Base-by-base conservation (phyloP, 306 rosid species). In the Crataegus laevigata region DNA sequence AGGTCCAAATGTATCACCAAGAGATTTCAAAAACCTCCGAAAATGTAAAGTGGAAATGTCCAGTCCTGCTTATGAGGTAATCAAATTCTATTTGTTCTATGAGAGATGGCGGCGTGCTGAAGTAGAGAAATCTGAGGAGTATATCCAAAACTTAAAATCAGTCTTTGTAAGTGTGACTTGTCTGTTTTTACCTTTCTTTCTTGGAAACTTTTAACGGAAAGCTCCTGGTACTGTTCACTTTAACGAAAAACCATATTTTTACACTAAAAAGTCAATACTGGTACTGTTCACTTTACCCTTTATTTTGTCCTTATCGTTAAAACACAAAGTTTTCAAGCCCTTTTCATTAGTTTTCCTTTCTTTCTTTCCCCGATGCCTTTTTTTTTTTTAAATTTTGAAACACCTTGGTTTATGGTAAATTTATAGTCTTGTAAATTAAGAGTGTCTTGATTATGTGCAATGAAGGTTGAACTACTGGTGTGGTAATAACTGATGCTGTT, bases 51-150 rank as follows among this genome's bases (percentile, higher is more conserved):
- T 64, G 66, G 68, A 82, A 66, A 42, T 11, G 62, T 61, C 72
- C 64, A 69, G 71, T 75, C 91, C 86, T 77, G 81, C 76, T 73
- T 79, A 83, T 30, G 94, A 87, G 78, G 89, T 89, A 11, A 91
- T 93, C 69, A 86, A 79, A 69, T 85, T 89, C 73, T 87, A 86
- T 78, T 72, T 88, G 80, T 84, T 86, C 61, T 89, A 85, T 55
- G 98, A 93, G 86, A 85, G 83, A 82, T 93, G 98, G 98, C 84
- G 87, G 60, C 66, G 84, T 25, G 96, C 86, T 34, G 89, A 90
- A 74, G 76, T 90, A 54, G 90, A 79, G 73, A 86, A 82, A 40
- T 84, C 93, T 43, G 89, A 82, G 82, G 71, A 47, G 68, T 79
- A 68, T 68, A 45, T 89, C 57, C 84, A 79, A 80, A 67, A 69